These are phyloP conservation scores for Russula brevipes DNA, from an alignment of 768 basidiomycete genomes.

Conservation along the genomic window DNA sequence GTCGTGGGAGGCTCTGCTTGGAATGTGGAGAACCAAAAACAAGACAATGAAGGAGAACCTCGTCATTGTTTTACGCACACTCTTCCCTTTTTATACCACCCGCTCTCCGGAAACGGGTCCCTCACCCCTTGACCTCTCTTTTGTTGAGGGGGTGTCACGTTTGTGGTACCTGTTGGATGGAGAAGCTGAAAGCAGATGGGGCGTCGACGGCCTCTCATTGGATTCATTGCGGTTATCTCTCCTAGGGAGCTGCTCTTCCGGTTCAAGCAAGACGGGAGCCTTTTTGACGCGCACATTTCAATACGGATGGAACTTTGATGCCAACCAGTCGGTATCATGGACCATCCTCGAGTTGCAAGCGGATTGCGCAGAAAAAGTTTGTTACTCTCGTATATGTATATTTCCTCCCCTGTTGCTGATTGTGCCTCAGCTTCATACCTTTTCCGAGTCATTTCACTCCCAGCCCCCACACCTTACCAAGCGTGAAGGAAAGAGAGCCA, in stretches of 20 bases:
- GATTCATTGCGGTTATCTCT: conserved; percentile 59
- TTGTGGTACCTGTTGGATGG: conserved; percentile 54
- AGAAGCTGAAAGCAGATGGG: conserved; percentile 61
- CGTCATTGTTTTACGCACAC: conserved; percentile 59
- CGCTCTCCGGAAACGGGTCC: conserved; percentile 19
- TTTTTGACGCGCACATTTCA: conserved; percentile 66
- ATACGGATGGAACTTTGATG: conserved; percentile 67
- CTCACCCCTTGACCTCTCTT: conserved; percentile 35
- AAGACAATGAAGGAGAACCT: conserved; percentile 73
- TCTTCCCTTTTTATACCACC: conserved; percentile 66
- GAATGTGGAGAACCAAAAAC: conserved; percentile 76
- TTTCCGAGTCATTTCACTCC: conserved; percentile 51
- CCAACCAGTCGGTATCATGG: conserved; percentile 72
- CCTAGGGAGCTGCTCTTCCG: conserved; percentile 21
- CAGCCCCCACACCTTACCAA: conserved; percentile 34
- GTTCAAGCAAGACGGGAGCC: conserved; percentile 30
- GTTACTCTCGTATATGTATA: conserved; percentile 9
- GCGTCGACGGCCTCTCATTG: conserved; percentile 58
- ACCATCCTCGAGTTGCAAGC: conserved; percentile 73
- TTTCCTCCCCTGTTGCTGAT: conserved; percentile 7
- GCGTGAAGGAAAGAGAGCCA: conserved; percentile 45
- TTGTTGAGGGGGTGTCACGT: conserved; percentile 44
- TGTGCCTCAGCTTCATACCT: conserved; percentile 49
- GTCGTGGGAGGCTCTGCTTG: conserved; percentile 60
- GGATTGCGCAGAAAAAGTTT: conserved; percentile 66